phyloP scores from a whole-genome alignment of 169 alveolate genomes.

The Miamiensis avidus region DNA sequence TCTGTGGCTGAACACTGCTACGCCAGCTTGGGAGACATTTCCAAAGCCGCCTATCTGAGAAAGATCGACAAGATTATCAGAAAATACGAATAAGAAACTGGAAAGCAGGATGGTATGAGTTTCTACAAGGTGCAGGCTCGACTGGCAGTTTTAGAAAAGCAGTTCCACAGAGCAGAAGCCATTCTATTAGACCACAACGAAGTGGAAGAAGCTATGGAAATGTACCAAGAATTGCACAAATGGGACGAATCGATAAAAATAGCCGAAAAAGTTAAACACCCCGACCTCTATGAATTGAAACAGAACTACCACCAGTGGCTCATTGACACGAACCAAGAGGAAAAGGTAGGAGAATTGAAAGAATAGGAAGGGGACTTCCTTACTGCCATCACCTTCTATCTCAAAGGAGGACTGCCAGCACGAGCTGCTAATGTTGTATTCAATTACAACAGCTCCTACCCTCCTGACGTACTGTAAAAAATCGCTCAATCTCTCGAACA shows the following conservation, averaged over 20 bases:
- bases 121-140: constrained; percentile 86
- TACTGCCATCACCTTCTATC: constrained; percentile 87
- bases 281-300: constrained; percentile 85
- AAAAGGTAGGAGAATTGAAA: constrained; percentile 92
- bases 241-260: constrained; percentile 88
- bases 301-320: constrained; percentile 90
- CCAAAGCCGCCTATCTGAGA: constrained; percentile 87
- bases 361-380: constrained; percentile 90
- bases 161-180: constrained; percentile 92
- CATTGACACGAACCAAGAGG: constrained; percentile 87
- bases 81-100: constrained; percentile 51
- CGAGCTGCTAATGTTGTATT: constrained; percentile 89
- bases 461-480: constrained; percentile 79
- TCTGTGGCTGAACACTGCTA: constrained; percentile 92
- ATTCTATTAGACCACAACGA: constrained; percentile 87
- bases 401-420: constrained; percentile 93
- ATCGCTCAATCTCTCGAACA: constrained; percentile 79
- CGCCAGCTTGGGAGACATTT: constrained; percentile 91
- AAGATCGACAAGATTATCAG: constrained; percentile 78
- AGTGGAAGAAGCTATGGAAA: constrained; percentile 93
- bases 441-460: constrained; percentile 70
- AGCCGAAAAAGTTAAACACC: constrained; percentile 92
- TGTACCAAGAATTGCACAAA: constrained; percentile 93
- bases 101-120: constrained; percentile 65
- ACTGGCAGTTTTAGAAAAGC: constrained; percentile 88